phyloP scores from a whole-genome alignment of 1,139 yeast genomes.

The Geotrichum phurueaensis region DNA sequence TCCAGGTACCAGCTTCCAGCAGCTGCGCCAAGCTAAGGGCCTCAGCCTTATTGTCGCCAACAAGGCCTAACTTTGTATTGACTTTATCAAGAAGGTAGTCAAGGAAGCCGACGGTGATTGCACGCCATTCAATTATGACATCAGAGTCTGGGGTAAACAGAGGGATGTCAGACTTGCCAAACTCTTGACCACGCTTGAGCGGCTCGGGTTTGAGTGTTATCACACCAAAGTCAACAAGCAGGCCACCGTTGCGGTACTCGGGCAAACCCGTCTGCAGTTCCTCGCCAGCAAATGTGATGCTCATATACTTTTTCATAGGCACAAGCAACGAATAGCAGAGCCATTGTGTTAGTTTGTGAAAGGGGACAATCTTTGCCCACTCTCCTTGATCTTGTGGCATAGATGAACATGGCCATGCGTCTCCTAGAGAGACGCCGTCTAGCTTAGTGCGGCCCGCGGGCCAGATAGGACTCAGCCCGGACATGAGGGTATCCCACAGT shows the following conservation, averaged over 20 bases:
- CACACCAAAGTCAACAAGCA: constrained; percentile 49
- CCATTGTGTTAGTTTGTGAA: constrained; percentile 61
- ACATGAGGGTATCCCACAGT: constrained; percentile 50
- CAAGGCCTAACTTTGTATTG: constrained; percentile 37
- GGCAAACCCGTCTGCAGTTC: constrained; percentile 53
- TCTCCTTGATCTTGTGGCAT: constrained; percentile 28
- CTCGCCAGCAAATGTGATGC: constrained; percentile 42
- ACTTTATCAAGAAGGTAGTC: constrained; percentile 47
- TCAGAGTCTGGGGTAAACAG: constrained; percentile 49
- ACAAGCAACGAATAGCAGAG: constrained; percentile 50
- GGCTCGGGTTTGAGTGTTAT: constrained; percentile 40
- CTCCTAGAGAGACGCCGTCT: constrained; percentile 49
- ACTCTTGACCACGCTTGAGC: background rate
- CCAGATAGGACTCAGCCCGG: constrained; percentile 51
- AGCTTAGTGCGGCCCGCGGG: constrained; percentile 50
- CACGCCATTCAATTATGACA: constrained; percentile 60
- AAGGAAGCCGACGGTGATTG: constrained; percentile 49
- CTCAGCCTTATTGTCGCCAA: constrained; percentile 31
- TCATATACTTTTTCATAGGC: constrained; percentile 43
- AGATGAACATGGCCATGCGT: constrained; percentile 48
- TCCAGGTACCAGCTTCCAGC: constrained; percentile 62
- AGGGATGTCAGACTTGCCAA: constrained; percentile 36
- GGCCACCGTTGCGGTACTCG: constrained; percentile 59
- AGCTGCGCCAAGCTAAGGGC: constrained; percentile 47
- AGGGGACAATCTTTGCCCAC: constrained; percentile 44